Evolutionary conservation across 768 basidiomycete species (phyloP), one percentile per base, ranked within the genome.

Genomic region (Lactifluus echinatus): DNA sequence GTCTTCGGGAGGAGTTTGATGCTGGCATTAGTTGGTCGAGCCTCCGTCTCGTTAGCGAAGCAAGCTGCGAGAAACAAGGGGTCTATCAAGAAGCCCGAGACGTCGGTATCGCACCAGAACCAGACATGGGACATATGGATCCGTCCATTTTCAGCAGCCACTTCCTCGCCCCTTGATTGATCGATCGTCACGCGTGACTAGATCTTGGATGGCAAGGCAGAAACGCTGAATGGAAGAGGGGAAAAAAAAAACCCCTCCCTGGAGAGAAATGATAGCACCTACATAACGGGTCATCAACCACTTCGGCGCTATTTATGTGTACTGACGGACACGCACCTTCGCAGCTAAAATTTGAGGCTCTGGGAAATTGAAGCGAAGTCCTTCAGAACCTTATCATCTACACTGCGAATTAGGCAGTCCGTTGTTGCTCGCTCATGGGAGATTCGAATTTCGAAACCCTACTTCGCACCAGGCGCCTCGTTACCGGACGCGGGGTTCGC

Each of bases 141-240:
- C 19, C 37, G 14, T n/a, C 45, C 57, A 26, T 17, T 37, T 50
- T 23, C 34, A n/a, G 40, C 46, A 15, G 45, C 2, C 36, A 17
- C 23, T 43, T 43, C 45, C 24, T 39, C 36, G n/a, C n/a, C 36
- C 43, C 26, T 45, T 45, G 47, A 55, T 59, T 42, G 47, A 59
- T 50, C 23, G 47, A 59, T 50, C 23, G 23, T 4, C 17, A 40
- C 46, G 31, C 33, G 29, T 47, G 50, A 51, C 14, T 49, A 14
- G 21, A 26, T 53, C 49, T 45, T 12, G 39, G 43, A 40, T 48
- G 31, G 21, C 19, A 8, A 42, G 24, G 8, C 34, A 31, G 44
- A 47, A n/a, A 43, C 8, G 21, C 17, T 21, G 23, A 12, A 29
- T 29, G 12, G 29, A 56, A n/a, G 43, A 11, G 33, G 29, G n/a